Percentiles rank a stretch among this genome's conserved stretches.
These are phyloP conservation scores for Pythium rhizo-oryzae DNA, from an alignment of 352 stramenopile genomes.

Conservation along the genomic window DNA sequence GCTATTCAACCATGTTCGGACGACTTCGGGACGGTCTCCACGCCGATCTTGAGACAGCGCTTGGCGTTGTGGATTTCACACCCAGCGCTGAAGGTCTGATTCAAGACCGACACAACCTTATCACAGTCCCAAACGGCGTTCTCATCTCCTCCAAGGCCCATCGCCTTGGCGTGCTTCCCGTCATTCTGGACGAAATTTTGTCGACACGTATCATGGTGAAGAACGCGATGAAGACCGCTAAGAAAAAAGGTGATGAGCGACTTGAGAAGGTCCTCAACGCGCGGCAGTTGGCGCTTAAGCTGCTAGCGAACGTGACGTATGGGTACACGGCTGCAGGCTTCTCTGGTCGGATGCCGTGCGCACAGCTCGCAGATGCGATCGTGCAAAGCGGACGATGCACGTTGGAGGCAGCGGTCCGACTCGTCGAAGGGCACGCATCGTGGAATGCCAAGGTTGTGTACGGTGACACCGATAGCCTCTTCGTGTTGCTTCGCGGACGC, in stretches of 20 bases:
- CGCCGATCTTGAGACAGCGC: slow-evolving; percentile 57
- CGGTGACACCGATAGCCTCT: slow-evolving; percentile 99
- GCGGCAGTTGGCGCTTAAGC: slow-evolving; percentile 96
- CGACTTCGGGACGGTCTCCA: slow-evolving; percentile 86
- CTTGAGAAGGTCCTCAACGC: slow-evolving; percentile 78
- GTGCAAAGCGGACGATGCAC: slow-evolving; percentile 92
- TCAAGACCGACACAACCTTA: slow-evolving; percentile 49
- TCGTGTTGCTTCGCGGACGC: slow-evolving; percentile 95
- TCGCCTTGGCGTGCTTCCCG: slow-evolving; percentile 94
- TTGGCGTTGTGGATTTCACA: slow-evolving; percentile 67
- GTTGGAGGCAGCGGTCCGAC: slow-evolving; percentile 92
- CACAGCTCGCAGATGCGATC: slow-evolving; percentile 98
- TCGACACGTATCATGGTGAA: slow-evolving; percentile 99
- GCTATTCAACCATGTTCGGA: slow-evolving; percentile 96
- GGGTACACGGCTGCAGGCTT: slow-evolving; percentile 99
- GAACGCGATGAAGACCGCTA: slow-evolving; percentile 94
- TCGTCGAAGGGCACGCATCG: slow-evolving; percentile 85
- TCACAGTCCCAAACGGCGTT: slow-evolving; percentile 93
- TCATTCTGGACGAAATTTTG: slow-evolving; percentile 96
- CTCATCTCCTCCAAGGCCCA: slow-evolving; percentile 94
- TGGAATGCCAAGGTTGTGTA: slow-evolving; percentile 95
- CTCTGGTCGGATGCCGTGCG: slow-evolving; percentile 96
- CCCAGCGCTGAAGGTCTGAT: slow-evolving; percentile 49
- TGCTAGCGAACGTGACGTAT: slow-evolving; percentile 99
- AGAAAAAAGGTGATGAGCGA: slow-evolving; percentile 61